These are phyloP conservation scores for Aurantiochytrium sp. DNA, from an alignment of 108 stramenopile species.

Conservation along the genomic window DNA sequence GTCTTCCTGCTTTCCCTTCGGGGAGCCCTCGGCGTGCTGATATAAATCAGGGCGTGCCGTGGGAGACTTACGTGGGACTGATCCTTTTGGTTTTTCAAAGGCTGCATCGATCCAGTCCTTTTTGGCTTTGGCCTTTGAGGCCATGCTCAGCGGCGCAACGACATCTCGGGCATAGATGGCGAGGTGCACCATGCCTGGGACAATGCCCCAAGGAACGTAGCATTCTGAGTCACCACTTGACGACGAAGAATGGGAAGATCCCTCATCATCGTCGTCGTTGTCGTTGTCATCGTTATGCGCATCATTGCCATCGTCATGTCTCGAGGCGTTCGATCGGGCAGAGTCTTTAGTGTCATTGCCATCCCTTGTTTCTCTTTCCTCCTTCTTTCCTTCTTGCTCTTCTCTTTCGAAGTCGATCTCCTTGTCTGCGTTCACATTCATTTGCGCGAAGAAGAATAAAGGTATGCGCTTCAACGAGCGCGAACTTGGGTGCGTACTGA, in stretches of 20 bases:
- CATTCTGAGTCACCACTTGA: not conserved
- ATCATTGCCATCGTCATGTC: not conserved
- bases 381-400: no score
- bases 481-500: no score
- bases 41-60: not conserved
- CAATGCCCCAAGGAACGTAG: not conserved
- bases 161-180: not conserved
- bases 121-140: not conserved
- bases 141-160: slow-evolving; percentile 1
- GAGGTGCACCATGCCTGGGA: not conserved
- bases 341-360: no score
- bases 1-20: not conserved
- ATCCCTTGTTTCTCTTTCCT: no score
- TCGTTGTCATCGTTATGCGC: not conserved
- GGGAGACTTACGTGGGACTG: no score
- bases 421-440: no score
- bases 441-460: no score
- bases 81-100: not conserved
- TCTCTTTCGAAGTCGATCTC: no score
- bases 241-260: not conserved
- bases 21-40: not conserved
- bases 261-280: not conserved
- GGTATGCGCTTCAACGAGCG: no score
- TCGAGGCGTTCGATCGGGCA: no score
- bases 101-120: not conserved